These are phyloP conservation scores for Colletotrichum cuscutae DNA, from an alignment of 2,329 filamentous ascomycete genomes.

Conservation along the genomic window DNA sequence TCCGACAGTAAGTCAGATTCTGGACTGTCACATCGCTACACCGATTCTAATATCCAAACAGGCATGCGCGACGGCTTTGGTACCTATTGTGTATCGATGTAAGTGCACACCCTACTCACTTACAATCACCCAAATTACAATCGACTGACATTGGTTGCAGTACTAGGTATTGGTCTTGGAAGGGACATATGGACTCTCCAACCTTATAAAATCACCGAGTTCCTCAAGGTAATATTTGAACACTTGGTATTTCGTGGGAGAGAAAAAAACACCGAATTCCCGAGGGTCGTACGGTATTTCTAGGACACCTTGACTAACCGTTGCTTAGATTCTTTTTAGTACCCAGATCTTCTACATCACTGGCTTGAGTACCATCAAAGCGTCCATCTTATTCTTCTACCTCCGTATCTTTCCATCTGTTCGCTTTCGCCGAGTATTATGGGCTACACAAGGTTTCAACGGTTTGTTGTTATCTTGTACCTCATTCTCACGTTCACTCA, in stretches of 20 bases:
- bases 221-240: background rate
- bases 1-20: background rate
- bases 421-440: constrained; percentile 37
- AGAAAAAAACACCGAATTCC: too few relatives aligned
- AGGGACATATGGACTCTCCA: constrained; percentile 15
- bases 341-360: constrained; percentile 2
- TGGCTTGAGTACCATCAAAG: constrained; percentile 31
- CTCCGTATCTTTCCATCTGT: constrained; percentile 39
- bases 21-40: background rate
- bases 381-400: constrained; percentile 45
- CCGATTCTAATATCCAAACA: background rate
- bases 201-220: constrained; percentile 3
- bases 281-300: too few relatives aligned
- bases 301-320: too few relatives aligned
- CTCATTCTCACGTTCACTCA: constrained; percentile 41
- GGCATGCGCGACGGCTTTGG: background rate
- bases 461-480: constrained; percentile 39
- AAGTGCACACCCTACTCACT: background rate
- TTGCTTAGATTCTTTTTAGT: background rate
- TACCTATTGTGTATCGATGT: background rate
- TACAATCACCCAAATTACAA: background rate
- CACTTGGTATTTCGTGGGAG: too few relatives aligned
- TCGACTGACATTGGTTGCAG: background rate
- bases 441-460: constrained; percentile 38
- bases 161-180: background rate